phyloP scores from a whole-genome alignment of 2,329 filamentous ascomycete species.

The Arachnomyces sp. region DNA sequence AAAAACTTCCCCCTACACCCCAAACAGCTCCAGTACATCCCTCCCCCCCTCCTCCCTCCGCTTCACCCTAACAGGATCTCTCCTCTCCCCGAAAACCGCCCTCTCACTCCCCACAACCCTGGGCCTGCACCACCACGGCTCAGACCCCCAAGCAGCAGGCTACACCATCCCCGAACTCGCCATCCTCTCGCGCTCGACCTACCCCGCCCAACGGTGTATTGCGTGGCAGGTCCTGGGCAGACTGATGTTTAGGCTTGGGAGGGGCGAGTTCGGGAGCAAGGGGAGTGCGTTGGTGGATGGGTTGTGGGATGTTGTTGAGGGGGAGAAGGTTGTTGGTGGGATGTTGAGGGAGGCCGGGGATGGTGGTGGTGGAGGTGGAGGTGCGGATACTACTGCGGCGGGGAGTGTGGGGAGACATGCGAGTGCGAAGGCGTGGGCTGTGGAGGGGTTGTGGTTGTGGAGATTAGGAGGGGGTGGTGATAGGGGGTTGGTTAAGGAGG shows the following conservation, averaged over 20 bases:
- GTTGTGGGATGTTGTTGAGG: slow-evolving; percentile 72
- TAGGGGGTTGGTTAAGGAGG: slow-evolving; percentile 31
- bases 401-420: slow-evolving; percentile 50
- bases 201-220: slow-evolving; percentile 80
- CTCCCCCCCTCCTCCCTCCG: slow-evolving; percentile 61
- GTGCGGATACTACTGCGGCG: slow-evolving; percentile 7
- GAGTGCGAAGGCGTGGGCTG: slow-evolving; percentile 74
- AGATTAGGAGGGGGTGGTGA: slow-evolving; percentile 54
- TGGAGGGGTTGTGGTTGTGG: slow-evolving; percentile 87
- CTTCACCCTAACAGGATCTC: slow-evolving; percentile 75
- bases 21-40: slow-evolving; percentile 61
- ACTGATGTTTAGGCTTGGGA: slow-evolving; percentile 72
- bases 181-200: slow-evolving; percentile 67
- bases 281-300: slow-evolving; percentile 61
- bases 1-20: slow-evolving; percentile 71
- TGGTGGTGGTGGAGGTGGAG: slow-evolving; percentile 46
- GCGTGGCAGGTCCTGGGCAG: slow-evolving; percentile 86
- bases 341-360: slow-evolving; percentile 65
- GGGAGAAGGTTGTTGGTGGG: slow-evolving; percentile 66
- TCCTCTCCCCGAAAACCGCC: slow-evolving; percentile 69
- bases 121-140: slow-evolving; percentile 87
- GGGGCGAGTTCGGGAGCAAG: slow-evolving; percentile 58
- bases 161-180: slow-evolving; percentile 88
- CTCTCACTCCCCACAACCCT: slow-evolving; percentile 65
- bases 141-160: slow-evolving; percentile 85